phyloP scores from a whole-genome alignment of 192 early-diverging fungal genomes.

The Coemansia sp. region DNA sequence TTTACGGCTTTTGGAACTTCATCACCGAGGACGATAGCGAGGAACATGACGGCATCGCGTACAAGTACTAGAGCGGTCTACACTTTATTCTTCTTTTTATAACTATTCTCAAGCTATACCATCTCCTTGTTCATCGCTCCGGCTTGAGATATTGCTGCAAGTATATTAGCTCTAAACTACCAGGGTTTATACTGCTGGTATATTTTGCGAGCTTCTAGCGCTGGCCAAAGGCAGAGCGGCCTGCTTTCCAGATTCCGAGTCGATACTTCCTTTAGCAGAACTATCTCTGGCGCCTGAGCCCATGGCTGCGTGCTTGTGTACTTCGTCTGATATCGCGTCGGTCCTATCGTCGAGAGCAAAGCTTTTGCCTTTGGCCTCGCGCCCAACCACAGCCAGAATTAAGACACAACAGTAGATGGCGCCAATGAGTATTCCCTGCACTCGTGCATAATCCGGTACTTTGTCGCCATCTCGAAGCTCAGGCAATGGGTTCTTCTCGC shows the following conservation, averaged over 20 bases:
- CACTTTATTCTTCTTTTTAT: too few relatives aligned
- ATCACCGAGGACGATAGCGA: conserved; percentile 54
- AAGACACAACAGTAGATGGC: conserved; percentile 44
- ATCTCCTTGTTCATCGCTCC: too few relatives aligned
- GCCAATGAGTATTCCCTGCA: conserved; percentile 61
- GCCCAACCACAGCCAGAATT: conserved; percentile 51
- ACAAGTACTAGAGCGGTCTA: conserved; percentile 31
- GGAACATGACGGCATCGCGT: conserved; percentile 35
- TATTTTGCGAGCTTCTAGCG: too few relatives aligned
- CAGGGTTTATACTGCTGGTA: too few relatives aligned
- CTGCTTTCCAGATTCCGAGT: too few relatives aligned
- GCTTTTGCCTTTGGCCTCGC: conserved; percentile 54
- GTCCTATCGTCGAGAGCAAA: conserved; percentile 27
- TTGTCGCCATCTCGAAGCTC: conserved; percentile 42
- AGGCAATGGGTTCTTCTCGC: conserved; percentile 51
- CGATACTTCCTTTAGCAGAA: too few relatives aligned
- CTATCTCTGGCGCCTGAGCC: too few relatives aligned
- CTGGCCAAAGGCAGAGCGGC: too few relatives aligned
- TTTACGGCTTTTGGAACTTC: conserved; percentile 55
- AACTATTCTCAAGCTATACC: too few relatives aligned
- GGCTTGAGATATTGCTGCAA: too few relatives aligned
- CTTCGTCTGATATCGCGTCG: background rate
- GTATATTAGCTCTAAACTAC: too few relatives aligned
- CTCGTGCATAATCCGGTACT: conserved; percentile 50
- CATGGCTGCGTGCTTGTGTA: background rate